Evolutionary conservation across 176 grass and related monocot genomes (phyloP).

Genomic region (Oryza nivara): DNA sequence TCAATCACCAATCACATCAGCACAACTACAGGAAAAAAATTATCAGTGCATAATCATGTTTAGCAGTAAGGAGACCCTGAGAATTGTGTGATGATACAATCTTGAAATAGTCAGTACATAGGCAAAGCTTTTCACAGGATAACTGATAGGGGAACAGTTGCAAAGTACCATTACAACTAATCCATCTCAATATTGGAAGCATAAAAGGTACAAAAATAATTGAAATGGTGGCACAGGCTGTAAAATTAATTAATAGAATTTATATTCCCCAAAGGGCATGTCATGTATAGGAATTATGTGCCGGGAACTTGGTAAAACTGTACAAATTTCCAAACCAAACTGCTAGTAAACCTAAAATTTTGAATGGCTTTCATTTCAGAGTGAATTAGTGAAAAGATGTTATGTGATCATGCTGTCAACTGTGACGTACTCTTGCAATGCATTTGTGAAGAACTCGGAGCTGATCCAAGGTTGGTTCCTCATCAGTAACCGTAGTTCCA

Average conservation of each 20-base stretch:
- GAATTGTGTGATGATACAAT: conserved; percentile 15
- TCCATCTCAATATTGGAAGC: not conserved
- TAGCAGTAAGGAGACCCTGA: conserved; percentile 3
- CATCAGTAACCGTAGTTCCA: conserved; percentile 57
- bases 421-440: conserved; percentile 73
- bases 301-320: too few relatives aligned
- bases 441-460: conserved; percentile 88
- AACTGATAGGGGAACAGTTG: not conserved
- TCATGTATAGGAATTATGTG: not conserved
- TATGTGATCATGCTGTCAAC: conserved; percentile 10
- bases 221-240: not conserved
- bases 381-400: not conserved
- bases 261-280: conserved; percentile 22
- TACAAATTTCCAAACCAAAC: not conserved
- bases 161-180: not conserved
- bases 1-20: not conserved
- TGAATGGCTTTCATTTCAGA: conserved; percentile 21
- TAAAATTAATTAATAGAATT: conserved; percentile 2
- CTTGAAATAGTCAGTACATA: conserved; percentile 4
- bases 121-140: conserved; percentile 28
- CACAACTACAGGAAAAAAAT: not conserved
- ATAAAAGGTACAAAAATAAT: conserved; percentile 17
- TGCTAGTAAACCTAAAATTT: too few relatives aligned
- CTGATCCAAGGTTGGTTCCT: conserved; percentile 76
- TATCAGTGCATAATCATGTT: not conserved